These are phyloP conservation scores for Pterocarpus santalinus DNA, from an alignment of 306 rosid species.

Conservation along the genomic window DNA sequence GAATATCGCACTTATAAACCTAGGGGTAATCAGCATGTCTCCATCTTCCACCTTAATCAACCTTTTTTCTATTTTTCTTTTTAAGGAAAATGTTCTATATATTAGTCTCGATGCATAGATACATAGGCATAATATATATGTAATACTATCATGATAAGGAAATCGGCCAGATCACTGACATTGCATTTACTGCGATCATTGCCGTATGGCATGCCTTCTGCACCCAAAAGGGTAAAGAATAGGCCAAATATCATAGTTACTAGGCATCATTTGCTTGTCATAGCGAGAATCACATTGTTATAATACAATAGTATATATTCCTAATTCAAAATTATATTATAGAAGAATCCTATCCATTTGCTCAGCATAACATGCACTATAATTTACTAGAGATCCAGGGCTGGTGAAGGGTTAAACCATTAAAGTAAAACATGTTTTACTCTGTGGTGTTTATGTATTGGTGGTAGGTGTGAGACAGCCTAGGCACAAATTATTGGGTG, in stretches of 20 bases:
- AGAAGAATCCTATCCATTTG: conserved; percentile 26
- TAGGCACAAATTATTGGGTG: conserved; percentile 50
- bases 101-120: neutral
- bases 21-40: neutral
- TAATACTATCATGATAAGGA: conserved; percentile 37
- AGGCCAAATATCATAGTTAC: conserved; percentile 11
- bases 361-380: neutral
- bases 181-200: conserved; percentile 44
- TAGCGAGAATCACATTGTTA: neutral
- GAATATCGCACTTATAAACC: neutral
- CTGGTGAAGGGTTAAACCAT: neutral
- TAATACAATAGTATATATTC: too few species aligned
- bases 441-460: conserved; percentile 32
- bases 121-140: neutral
- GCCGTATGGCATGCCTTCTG: conserved; percentile 34
- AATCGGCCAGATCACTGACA: conserved; percentile 41
- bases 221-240: conserved; percentile 16
- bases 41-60: neutral
- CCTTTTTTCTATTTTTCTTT: neutral
- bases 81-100: neutral
- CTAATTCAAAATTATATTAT: neutral
- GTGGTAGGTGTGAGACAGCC: conserved; percentile 9
- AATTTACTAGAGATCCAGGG: conserved; percentile 1
- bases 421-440: conserved; percentile 34
- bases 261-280: conserved; percentile 24